Base-by-base conservation (phyloP, 768 basidiomycete genomes). In the Boletus pseudo-olivaceus region DNA sequence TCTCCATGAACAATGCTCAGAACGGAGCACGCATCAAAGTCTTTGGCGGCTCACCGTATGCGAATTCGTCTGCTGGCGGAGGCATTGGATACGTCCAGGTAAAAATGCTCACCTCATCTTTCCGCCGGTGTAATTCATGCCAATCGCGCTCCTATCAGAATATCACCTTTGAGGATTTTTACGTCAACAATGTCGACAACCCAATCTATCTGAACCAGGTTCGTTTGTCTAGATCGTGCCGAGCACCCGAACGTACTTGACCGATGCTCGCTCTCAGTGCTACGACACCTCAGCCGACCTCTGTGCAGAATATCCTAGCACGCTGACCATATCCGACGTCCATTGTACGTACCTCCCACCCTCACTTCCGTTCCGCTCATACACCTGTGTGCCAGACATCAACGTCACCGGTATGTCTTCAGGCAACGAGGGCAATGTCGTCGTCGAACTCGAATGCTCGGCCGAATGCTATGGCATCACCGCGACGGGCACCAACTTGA, bases 1-100 rank as follows among this genome's bases (percentile, higher is more conserved):
- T 80, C 34, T 67, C 70, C 23, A 78, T 79, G 75, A 57, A 70
- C 26, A 76, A 79, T 42, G 75, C 76, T 3, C 66, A 77, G 58
- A 78, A 80, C 53, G 79, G 78, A 2, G 78, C 77, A 0, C 73
- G 77, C n/a, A 79, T 80, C 69, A 81, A 81, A 63, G 76, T 76
- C 5, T 81, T 78, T 55, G 76, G 76, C 5, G 79, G 77, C 0
- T 72, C 70, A 27, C 74, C 77, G 7, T 63, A 69, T 49, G 67
- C 76, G 2, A 62, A 72, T 53, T 68, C 50, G 62, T 73, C 73
- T 3, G 59, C 70, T 9, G 78, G 78, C 23, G 78, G 78, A 32
- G 78, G 78, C 12, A 66, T 62, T 4, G 76, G 77, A 14, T 75
- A 70, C 46, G 77, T 77, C 37, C 64, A 58, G 69, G 77, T 68